Base-by-base conservation (phyloP, 2,329 filamentous ascomycete genomes). In the Pezizomycotina sp. region DNA sequence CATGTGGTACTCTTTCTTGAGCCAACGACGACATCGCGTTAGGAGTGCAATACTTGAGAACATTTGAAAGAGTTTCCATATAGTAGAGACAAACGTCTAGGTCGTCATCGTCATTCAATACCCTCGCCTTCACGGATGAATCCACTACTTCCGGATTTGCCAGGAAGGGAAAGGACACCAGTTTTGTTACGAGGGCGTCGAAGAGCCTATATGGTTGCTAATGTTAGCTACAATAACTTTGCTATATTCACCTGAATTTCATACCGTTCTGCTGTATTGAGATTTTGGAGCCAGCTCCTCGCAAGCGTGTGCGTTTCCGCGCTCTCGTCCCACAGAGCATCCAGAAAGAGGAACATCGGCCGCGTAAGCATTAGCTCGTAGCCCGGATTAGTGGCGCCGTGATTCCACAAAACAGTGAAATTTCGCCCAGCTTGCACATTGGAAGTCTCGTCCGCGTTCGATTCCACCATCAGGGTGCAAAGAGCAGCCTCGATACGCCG, bases 401-500 rank as follows among this genome's bases (percentile, higher is more conserved):
- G 81, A n/a, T 74, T 75, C 82, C 83, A 92, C 3, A 92, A 58
- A 3, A 82, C 69, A 25, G 69, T 65, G 53, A 92, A 86, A 8
- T 69, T 73, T 31, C 75, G 67, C 1, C 72, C 75, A 35, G 68
- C 61, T 41, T 83, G 74, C 4, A 69, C 66, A 5, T 60, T 57
- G 51, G 64, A 67, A 3, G 59, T 62, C 13, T 61, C 68, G 26
- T 51, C 56, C 4, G 58, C 54, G 46, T 68, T 64, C 25, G 60
- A 50, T 31, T 66, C 62, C 12, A 80, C 64, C 57, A 92, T 74
- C 2, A 84, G 59, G 16, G 68, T 65, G 15, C 73, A 68, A 25
- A 92, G 70, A 0, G 79, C 71, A 15, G 80, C 81, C 56, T 92
- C 84, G 4, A 92, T 74, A 28, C 83, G 71, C 33, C 77, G 73